Percentiles rank a stretch among this genome's conserved stretches.
These are phyloP conservation scores for Neurospora sp. DNA, from an alignment of 495 filamentous ascomycete genomes.

Conservation along the genomic window DNA sequence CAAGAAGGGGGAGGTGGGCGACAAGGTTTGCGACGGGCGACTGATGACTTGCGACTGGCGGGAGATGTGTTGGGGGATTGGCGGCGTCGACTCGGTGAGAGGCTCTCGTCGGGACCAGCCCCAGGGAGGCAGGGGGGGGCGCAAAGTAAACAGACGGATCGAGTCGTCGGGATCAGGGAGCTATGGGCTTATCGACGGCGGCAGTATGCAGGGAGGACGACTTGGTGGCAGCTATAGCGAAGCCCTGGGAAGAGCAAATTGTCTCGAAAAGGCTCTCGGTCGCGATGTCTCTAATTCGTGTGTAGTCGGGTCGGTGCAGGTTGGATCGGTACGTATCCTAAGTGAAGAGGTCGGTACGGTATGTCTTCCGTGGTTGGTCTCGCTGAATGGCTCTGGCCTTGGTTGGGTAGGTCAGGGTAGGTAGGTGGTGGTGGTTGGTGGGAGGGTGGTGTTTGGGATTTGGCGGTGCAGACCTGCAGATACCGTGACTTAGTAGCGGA, in stretches of 20 bases:
- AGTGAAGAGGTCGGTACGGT: background rate
- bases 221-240: background rate
- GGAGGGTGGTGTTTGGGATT: background rate
- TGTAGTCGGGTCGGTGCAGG: conserved; percentile 1
- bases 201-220: background rate
- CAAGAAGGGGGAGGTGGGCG: background rate
- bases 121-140: background rate
- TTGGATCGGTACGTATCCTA: background rate
- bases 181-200: background rate
- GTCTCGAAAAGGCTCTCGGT: background rate
- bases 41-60: background rate
- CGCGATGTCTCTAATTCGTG: background rate
- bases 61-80: background rate
- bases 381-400: background rate
- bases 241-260: background rate
- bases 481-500: background rate
- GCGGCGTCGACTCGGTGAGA: background rate
- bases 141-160: background rate
- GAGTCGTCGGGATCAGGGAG: background rate
- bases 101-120: background rate
- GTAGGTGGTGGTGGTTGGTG: background rate
- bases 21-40: background rate
- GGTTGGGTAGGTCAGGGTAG: background rate
- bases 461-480: background rate
- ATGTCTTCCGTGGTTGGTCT: background rate